A percentile compares a stretch with the other conserved stretches of the same genome.
phyloP scores from a whole-genome alignment of 257 asterid species.

The Przewalskia tangutica region DNA sequence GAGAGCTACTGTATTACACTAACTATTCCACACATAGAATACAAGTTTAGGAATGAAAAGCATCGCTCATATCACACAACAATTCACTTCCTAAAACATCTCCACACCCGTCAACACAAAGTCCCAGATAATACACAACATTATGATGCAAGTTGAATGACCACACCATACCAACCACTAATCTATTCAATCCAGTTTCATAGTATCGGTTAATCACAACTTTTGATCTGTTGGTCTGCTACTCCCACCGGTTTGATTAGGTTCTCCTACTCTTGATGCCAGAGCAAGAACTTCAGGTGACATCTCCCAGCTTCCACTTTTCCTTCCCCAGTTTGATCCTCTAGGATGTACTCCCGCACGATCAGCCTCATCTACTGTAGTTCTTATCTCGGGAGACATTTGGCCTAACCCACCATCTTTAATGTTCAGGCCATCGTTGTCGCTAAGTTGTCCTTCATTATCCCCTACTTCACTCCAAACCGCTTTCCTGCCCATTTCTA shows the following conservation, averaged over 20 bases:
- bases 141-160: conserved; percentile 15
- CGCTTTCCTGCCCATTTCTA: conserved; percentile 92
- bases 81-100: conserved; percentile 24
- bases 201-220: conserved; percentile 9
- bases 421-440: conserved; percentile 38
- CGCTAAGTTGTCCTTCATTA: conserved; percentile 50
- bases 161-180: conserved; percentile 17
- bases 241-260: conserved; percentile 51
- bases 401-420: conserved; percentile 46
- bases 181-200: conserved; percentile 1
- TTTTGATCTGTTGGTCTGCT: conserved; percentile 34
- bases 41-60: neutral
- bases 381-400: conserved; percentile 76
- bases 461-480: conserved; percentile 64
- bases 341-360: conserved; percentile 74
- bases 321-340: conserved; percentile 91
- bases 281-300: conserved; percentile 92
- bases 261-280: conserved; percentile 78
- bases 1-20: conserved; percentile 2
- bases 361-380: conserved; percentile 71
- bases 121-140: conserved; percentile 22
- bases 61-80: conserved; percentile 25
- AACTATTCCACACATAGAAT: conserved; percentile 33
- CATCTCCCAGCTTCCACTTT: conserved; percentile 98
- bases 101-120: conserved; percentile 16